These are phyloP conservation scores for Deakozyma indianensis DNA, from an alignment of 805 yeast species.

Conservation along the genomic window DNA sequence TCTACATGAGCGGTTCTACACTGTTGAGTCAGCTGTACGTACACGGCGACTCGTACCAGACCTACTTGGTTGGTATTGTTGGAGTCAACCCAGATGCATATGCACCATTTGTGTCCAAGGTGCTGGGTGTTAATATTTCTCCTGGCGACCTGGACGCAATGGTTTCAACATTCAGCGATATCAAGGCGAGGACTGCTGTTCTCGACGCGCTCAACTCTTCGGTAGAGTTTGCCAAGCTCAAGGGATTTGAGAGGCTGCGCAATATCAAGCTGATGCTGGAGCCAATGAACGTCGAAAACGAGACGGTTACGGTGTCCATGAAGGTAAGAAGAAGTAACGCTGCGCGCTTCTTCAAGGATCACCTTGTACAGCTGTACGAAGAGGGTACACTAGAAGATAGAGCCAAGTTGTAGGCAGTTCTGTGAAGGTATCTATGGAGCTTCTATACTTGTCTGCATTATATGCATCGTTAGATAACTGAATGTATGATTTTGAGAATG, in stretches of 20 bases:
- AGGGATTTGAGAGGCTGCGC: conserved; percentile 51
- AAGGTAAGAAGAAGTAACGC: conserved; percentile 40
- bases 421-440: too few species aligned
- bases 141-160: conserved; percentile 17
- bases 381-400: conserved; percentile 25
- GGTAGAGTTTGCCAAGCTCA: conserved; percentile 26
- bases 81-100: conserved; percentile 43
- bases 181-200: conserved; percentile 23
- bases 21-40: conserved; percentile 39
- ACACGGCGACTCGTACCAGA: conserved; percentile 48
- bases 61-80: conserved; percentile 43
- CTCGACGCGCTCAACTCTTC: conserved; percentile 26
- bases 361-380: conserved; percentile 30
- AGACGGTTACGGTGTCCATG: conserved; percentile 54
- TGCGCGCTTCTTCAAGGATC: conserved; percentile 26
- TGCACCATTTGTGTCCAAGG: conserved; percentile 18
- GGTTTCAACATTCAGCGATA: conserved; percentile 18
- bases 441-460: too few species aligned
- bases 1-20: conserved; percentile 40
- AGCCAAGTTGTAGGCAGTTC: conserved; percentile 1
- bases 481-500: too few species aligned
- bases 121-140: conserved; percentile 19
- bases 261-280: conserved; percentile 39
- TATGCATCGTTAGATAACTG: too few species aligned
- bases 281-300: conserved; percentile 46